Evolutionary conservation across 2,329 filamentous ascomycete species (phyloP).

Genomic region (Colletotrichum falcatum): DNA sequence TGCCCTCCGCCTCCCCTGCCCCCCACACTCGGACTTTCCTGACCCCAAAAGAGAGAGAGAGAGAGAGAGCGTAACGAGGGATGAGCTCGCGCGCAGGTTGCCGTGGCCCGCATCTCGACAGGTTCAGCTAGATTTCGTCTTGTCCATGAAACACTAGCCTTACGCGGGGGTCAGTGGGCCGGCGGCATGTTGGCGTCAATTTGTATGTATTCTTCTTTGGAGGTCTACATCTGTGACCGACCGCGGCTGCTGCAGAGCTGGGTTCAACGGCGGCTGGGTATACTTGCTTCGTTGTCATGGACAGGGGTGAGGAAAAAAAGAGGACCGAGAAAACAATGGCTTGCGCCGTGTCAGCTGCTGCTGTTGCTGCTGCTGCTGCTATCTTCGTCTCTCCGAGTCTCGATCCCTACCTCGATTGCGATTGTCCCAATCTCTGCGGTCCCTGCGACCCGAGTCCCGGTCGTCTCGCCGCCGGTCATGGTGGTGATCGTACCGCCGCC

Average conservation of each 20-base stretch:
- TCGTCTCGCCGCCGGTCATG: conserved; percentile 44
- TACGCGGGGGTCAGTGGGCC: conserved; percentile 37
- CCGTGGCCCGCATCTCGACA: conserved; percentile 29
- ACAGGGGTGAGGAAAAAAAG: conserved; percentile 1
- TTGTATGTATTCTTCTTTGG: conserved; percentile 10
- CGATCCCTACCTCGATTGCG: conserved; percentile 47
- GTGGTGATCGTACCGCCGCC: conserved; percentile 39
- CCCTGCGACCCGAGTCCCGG: conserved; percentile 49
- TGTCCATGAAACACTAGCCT: conserved; percentile 40
- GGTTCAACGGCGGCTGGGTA: conserved; percentile 31
- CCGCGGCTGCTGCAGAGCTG: conserved; percentile 27
- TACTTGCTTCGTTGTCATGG: conserved; percentile 17
- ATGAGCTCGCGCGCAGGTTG: conserved; percentile 22
- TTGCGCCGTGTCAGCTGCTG: neutral
- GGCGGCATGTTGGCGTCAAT: conserved; percentile 20
- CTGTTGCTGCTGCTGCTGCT: conserved; percentile 10
- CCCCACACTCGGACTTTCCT: conserved; percentile 27
- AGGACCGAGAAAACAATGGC: neutral
- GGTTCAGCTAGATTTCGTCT: conserved; percentile 22
- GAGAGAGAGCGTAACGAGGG: conserved; percentile 2
- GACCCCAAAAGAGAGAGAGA: neutral
- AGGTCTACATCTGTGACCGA: conserved; percentile 31
- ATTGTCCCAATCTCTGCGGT: conserved; percentile 51
- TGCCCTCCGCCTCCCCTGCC: neutral
- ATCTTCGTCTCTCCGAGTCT: conserved; percentile 47